Conservation (phyloP, 306 rosid species). For the Abrus precatorius region DNA sequence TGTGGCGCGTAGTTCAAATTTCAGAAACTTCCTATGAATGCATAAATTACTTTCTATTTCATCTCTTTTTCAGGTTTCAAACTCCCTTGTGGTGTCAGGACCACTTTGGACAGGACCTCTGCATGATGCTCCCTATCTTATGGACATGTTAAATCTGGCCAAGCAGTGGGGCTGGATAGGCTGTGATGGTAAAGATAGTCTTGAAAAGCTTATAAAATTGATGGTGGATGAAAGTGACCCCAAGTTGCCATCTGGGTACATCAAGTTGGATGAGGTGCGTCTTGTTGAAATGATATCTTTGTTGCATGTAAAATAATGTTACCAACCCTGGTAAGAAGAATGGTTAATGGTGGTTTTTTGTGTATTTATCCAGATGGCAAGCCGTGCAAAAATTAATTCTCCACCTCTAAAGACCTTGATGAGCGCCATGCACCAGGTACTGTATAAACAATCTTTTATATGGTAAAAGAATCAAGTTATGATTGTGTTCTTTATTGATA, state of each 20-base stretch:
- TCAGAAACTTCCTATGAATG: conserved; percentile 26
- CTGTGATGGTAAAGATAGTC: conserved; percentile 65
- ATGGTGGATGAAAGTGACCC: conserved; percentile 97
- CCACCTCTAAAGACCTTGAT: conserved; percentile 77
- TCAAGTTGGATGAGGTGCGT: conserved; percentile 90
- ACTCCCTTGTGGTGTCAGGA: conserved; percentile 79
- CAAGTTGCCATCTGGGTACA: conserved; percentile 80
- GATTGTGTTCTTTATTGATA: conserved; percentile 8
- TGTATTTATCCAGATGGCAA: conserved; percentile 72
- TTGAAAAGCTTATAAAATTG: conserved; percentile 74
- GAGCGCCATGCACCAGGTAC: conserved; percentile 75
- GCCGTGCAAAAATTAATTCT: conserved; percentile 87
- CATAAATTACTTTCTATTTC: conserved; percentile 30
- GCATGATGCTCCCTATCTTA: conserved; percentile 69
- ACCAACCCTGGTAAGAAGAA: conserved; percentile 16
- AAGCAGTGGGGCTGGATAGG: conserved; percentile 86
- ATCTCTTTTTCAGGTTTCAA: conserved; percentile 62
- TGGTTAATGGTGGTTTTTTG: conserved; percentile 3
- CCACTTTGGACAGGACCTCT: conserved; percentile 99
- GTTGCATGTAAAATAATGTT: conserved; percentile 28
- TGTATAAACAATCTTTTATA: background rate
- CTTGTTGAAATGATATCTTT: conserved; percentile 30
- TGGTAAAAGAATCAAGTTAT: conserved; percentile 11
- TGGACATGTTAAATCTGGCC: conserved; percentile 79
- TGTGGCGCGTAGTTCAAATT: background rate